Evolutionary conservation across 2,329 filamentous ascomycete genomes (phyloP), one percentile per base, ranked within the genome.

Genomic region (Torrubiella hemipterigena): DNA sequence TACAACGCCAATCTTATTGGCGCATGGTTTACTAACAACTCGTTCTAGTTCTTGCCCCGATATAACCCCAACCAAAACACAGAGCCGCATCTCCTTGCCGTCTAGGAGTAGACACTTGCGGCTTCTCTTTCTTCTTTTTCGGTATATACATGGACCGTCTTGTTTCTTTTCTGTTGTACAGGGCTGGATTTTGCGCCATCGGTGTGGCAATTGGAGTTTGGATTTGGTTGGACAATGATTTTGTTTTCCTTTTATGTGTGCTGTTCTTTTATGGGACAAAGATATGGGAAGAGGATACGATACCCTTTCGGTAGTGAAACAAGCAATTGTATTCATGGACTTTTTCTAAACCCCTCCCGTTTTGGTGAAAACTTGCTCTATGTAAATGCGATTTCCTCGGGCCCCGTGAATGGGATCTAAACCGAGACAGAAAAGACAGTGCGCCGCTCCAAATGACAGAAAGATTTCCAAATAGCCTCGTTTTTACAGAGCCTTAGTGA

Each of bases 51-150:
- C 43, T 48, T 75, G 33, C 71, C 71, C 29, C 67, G 71, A 47
- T 75, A 73, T 42, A 68, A 69, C 42, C 67, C 67, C 27, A 67
- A 69, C 38, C 65, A 73, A n/a, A n/a, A n/a, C n/a, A n/a, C n/a
- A n/a, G 67, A 72, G 36, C 61, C 63, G 16, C 60, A 65, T 35
- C 69, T 72, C 42, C 53, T 74, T 31, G 68, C 68, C 33, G 67
- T 74, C 20, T 73, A 55, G 48, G 27, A 35, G 21, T 14, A 26
- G 8, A 25, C 8, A 26, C 19, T 13, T n/a, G 6, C 25, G n/a
- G n/a, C n/a, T n/a, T 28, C 16, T 20, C 25, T 29, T 34, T 27
- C 40, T 39, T 40, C 43, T 36, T 40, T 45, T 40, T 38, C 47
- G 41, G 41, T 39, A 40, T 37, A 29, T 31, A 22, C 25, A n/a